phyloP scores from a whole-genome alignment of 2,329 filamentous ascomycete genomes.

The Sporothrix mexicana region DNA sequence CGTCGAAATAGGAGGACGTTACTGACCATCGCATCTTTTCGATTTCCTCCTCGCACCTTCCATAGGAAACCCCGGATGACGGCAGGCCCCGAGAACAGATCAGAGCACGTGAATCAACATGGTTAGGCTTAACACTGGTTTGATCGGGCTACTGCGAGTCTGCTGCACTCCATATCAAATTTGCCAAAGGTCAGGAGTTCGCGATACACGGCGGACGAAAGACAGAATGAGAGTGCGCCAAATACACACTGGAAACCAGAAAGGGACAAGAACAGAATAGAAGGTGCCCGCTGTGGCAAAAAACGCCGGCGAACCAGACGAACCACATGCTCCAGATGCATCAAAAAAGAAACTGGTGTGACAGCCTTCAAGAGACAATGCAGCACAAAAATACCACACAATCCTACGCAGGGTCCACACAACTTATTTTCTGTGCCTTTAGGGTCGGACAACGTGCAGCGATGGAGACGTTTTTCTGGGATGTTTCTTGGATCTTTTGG shows the following conservation, averaged over 20 bases:
- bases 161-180: not conserved
- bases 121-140: not conserved
- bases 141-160: not conserved
- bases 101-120: constrained; percentile 9
- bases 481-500: not conserved
- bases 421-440: not conserved
- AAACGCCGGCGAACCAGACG: not conserved
- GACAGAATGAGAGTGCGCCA: not conserved
- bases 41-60: not conserved
- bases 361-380: not conserved
- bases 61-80: not conserved
- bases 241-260: too few relatives aligned
- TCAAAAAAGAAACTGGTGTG: not conserved
- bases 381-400: not conserved
- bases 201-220: constrained; percentile 4
- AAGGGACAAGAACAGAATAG: not conserved
- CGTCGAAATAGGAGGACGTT: not conserved
- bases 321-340: not conserved
- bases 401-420: not conserved
- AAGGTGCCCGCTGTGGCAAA: constrained; percentile 13
- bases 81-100: constrained; percentile 10
- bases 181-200: constrained; percentile 12
- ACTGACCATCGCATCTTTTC: not conserved
- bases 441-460: constrained; percentile 4
- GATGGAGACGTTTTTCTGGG: not conserved